phyloP scores from a whole-genome alignment of 495 filamentous ascomycete genomes.

The Bacidia rubella region DNA sequence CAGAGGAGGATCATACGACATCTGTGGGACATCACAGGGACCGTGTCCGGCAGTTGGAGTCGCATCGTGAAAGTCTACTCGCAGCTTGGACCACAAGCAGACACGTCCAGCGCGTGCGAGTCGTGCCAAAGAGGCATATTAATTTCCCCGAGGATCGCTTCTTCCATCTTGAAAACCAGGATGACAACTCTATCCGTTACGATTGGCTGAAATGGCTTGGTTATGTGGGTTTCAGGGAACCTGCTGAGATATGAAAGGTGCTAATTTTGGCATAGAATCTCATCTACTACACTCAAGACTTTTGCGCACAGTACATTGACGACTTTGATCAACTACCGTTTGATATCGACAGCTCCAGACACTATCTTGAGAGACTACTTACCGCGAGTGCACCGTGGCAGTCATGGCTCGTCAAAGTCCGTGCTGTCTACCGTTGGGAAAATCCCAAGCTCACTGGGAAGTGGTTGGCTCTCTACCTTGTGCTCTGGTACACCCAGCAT shows the following conservation, averaged over 20 bases:
- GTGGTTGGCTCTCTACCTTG: slow-evolving; percentile 24
- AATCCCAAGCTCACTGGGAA: slow-evolving; percentile 23
- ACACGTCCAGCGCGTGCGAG: slow-evolving; percentile 28
- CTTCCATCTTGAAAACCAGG: slow-evolving; percentile 19
- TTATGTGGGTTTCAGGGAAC: slow-evolving; percentile 21
- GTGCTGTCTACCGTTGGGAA: slow-evolving; percentile 34
- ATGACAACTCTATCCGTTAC: slow-evolving; percentile 15
- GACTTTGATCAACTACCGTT: slow-evolving; percentile 27
- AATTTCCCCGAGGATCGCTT: slow-evolving; percentile 18
- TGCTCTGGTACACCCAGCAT: slow-evolving; percentile 27
- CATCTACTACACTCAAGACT: slow-evolving; percentile 27
- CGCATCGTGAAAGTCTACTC: slow-evolving; percentile 23
- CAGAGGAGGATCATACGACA: not conserved
- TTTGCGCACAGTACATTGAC: slow-evolving; percentile 32
- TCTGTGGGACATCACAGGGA: slow-evolving; percentile 10
- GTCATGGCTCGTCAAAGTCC: slow-evolving; percentile 25
- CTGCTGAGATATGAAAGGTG: not conserved
- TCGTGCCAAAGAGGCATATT: slow-evolving; percentile 21
- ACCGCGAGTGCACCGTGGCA: slow-evolving; percentile 33
- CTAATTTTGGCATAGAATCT: slow-evolving; percentile 25
- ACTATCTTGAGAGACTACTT: slow-evolving; percentile 29
- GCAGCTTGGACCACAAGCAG: slow-evolving; percentile 29
- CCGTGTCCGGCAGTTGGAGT: slow-evolving; percentile 23
- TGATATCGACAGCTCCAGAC: slow-evolving; percentile 24
- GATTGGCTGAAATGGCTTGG: slow-evolving; percentile 28